A percentile compares a stretch with the other conserved stretches of the same genome.
Conservation (phyloP, 1,284 basidiomycete species). For the Ganoderma meredithae region DNA sequence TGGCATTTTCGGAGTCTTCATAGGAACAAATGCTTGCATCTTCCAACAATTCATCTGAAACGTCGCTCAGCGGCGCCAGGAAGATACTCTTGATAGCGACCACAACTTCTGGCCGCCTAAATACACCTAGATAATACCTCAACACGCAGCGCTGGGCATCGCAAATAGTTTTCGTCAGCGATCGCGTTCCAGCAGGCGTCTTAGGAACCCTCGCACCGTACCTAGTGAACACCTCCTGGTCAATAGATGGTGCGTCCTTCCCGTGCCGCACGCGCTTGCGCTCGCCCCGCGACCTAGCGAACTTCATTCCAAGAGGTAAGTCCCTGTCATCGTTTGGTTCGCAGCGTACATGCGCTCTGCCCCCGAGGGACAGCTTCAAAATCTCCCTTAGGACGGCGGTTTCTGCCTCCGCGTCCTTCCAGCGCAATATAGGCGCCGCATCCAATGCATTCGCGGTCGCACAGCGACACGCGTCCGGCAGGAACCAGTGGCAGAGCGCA, state of each 20-base stretch:
- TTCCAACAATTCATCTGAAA: background rate
- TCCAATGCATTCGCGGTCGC: background rate
- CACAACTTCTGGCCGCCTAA: background rate
- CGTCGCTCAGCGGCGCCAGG: background rate
- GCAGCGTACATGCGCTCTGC: background rate
- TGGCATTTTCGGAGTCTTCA: background rate
- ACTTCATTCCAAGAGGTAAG: background rate
- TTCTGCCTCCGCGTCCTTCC: background rate
- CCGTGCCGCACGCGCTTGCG: background rate
- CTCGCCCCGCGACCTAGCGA: background rate
- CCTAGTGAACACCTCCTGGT: conserved; percentile 1
- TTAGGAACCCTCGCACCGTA: background rate
- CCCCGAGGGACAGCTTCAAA: background rate
- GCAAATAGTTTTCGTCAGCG: background rate
- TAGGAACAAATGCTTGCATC: background rate
- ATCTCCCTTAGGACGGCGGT: background rate
- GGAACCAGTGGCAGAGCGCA: conserved; percentile 1
- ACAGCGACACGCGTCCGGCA: background rate
- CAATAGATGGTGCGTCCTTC: background rate
- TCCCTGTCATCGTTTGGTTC: background rate
- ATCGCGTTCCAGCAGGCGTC: background rate
- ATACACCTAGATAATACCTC: background rate
- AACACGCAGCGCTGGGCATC: background rate
- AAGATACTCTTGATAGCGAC: background rate
- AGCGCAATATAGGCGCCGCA: background rate